Evolutionary conservation across 1,284 basidiomycete species (phyloP), one percentile per base, ranked within the genome.

Genomic region (Trametes polyzona): DNA sequence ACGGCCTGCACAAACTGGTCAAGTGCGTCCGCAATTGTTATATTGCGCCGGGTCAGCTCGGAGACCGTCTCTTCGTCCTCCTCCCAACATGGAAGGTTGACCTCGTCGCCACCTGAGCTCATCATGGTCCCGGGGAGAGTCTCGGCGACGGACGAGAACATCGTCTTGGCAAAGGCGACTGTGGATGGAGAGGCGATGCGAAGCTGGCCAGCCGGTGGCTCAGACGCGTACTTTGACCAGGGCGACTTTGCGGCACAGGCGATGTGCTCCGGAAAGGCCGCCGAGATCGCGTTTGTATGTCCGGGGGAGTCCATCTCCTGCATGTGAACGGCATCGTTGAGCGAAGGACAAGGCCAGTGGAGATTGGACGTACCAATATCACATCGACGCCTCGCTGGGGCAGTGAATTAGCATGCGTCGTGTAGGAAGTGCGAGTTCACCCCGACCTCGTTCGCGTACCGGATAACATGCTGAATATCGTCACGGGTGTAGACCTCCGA

Each of bases 161-260:
- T 65, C 4, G 68, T 69, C 0, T 71, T 65, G 1, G 81, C 79
- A 63, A 82, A 86, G 55, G 71, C 63, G 2, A 52, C 65, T 0
- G 78, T 79, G 4, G 66, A 66, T 9, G 71, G 62, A 3, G 81
- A 79, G 2, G 90, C 83, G 60, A 93, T 76, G 27, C 87, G 84
- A 12, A 94, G 79, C 71, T 93, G 91, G 21, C 92, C 92, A 0
- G 91, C 80, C 0, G 93, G 92, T 2, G 92, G 92, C 67, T 93
- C 87, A 65, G 58, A 81, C 2, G 88, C 88, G 62, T 82, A 89
- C 6, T 69, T 73, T 1, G 76, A 55, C 89, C 89, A 92, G 0
- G 88, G 87, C 2, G 75, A 72, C 1, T 78, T 75, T 57, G 84
- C 76, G 6, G 79, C 74, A 68, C 93, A 95, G 1, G 90, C 90